Base-by-base conservation (phyloP, 78 protist genomes). In the Dictyostelium firmibasis region DNA sequence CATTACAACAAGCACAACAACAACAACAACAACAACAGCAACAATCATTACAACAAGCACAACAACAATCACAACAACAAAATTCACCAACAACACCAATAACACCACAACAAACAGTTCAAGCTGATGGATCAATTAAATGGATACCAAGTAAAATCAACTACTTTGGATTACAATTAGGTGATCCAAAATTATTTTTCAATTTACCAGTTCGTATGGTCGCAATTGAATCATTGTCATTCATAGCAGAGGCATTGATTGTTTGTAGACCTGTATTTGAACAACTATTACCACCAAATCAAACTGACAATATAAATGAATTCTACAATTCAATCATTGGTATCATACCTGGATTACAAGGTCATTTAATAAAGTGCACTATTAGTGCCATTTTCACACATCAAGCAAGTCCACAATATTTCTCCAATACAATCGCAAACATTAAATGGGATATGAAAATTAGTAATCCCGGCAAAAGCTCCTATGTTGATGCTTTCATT, bases 171-270 rank as follows among this genome's bases (percentile, higher is more conserved):
- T 81, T 89, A 77, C 53, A 38, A 69, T 84, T 89, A 29, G 87
- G 94, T 81, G 94, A 89, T 70, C 84, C 86, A 78, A 50, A 60
- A 38, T 18, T 20, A 25, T 53, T 89, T 6, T 89, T 89, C 33
- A 89, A 89, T 81, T 41, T 89, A n/a, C 94, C 94, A 67, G 86
- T 89, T 4, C 33, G 94, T 33, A 69, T 89, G 44, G 69, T 89
- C 1, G 94, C 94, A 3, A 69, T 89, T n/a, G 94, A 89, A 35
- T 69, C 94, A 69, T 70, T 89, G 2, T 25, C 86, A 13, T 89
- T 89, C 36, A 81, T 89, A 0, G n/a, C 29, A 7, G 60, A 67
- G 13, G 87, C 94, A 81, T 50, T 89, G 27, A 20, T 47, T 16
- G 94, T 43, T 33, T 14, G 69, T 35, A 44, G 69, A 64, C 74